Conservation (phyloP, 257 asterid genomes). For the Salvia hispanica region DNA sequence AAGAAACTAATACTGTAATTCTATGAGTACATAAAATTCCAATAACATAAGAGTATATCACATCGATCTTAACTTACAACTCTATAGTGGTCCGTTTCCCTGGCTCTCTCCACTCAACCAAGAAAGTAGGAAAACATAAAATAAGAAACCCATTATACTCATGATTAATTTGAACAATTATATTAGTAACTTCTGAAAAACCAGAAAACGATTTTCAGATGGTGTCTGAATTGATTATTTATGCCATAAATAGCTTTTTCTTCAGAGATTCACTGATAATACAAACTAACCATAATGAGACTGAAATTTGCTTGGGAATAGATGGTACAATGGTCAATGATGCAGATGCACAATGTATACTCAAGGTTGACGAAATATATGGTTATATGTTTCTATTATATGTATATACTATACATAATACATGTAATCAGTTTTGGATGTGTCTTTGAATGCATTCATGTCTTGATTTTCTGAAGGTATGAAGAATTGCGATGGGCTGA, state of each 20-base stretch:
- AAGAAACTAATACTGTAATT: not conserved
- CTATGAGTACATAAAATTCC: not conserved
- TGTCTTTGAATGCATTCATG: not conserved
- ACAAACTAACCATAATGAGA: not conserved
- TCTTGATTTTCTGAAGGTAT: conserved; percentile 7
- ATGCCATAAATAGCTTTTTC: not conserved
- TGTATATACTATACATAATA: not conserved
- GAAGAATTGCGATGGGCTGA: conserved; percentile 12
- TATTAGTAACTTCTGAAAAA: conserved; percentile 4
- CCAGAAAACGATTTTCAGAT: conserved; percentile 2
- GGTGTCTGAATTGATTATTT: not conserved
- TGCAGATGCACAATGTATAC: not conserved
- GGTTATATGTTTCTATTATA: not conserved
- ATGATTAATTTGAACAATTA: not conserved
- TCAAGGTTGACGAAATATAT: conserved; percentile 1
- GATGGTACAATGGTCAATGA: conserved; percentile 11
- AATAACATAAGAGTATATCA: conserved; percentile 6
- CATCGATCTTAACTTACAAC: conserved; percentile 14
- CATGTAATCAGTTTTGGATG: not conserved
- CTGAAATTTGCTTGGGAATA: not conserved
- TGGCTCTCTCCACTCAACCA: not conserved
- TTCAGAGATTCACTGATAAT: not conserved
- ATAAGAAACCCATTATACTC: not conserved
- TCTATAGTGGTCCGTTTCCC: not conserved
- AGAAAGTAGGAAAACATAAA: conserved; percentile 8